These are phyloP conservation scores for Aspergillus calidoustus DNA, from an alignment of 2,329 filamentous ascomycete genomes.

Conservation along the genomic window DNA sequence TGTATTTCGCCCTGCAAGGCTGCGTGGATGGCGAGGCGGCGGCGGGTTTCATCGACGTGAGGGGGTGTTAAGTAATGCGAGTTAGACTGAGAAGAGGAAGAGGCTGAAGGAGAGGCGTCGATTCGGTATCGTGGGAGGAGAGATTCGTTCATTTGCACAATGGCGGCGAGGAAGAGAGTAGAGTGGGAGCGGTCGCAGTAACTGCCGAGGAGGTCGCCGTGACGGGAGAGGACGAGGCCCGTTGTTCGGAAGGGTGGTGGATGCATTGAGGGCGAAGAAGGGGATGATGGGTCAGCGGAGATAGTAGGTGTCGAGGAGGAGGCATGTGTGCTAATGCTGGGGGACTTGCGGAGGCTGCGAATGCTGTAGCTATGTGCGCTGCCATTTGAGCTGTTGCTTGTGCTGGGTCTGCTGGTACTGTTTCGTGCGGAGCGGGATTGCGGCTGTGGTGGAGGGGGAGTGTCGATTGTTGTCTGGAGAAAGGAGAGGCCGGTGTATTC, in stretches of 20 bases:
- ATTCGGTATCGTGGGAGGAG: constrained; percentile 29
- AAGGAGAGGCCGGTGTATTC: constrained; percentile 48
- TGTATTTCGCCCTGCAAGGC: constrained; percentile 39
- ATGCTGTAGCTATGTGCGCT: constrained; percentile 2
- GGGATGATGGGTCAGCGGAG: constrained; percentile 13
- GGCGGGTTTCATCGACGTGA: constrained; percentile 28
- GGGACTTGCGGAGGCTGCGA: neutral
- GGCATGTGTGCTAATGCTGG: neutral
- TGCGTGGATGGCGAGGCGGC: constrained; percentile 35
- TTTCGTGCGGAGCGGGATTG: constrained; percentile 35
- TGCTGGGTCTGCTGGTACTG: neutral
- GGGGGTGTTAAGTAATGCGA: neutral
- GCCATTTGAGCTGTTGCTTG: constrained; percentile 2
- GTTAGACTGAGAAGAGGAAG: neutral
- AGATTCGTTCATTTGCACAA: constrained; percentile 39
- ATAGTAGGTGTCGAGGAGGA: neutral
- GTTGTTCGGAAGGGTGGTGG: constrained; percentile 28
- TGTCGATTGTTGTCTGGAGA: constrained; percentile 39
- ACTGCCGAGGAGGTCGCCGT: constrained; percentile 42
- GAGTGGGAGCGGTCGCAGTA: constrained; percentile 38
- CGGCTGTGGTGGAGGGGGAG: constrained; percentile 44
- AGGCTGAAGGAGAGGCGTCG: constrained; percentile 9
- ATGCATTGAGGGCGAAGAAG: neutral
- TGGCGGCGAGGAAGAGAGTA: constrained; percentile 42
- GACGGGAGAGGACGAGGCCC: constrained; percentile 39